These are phyloP conservation scores for Theileria luwenshuni DNA, from an alignment of 169 alveolate genomes.

Conservation along the genomic window DNA sequence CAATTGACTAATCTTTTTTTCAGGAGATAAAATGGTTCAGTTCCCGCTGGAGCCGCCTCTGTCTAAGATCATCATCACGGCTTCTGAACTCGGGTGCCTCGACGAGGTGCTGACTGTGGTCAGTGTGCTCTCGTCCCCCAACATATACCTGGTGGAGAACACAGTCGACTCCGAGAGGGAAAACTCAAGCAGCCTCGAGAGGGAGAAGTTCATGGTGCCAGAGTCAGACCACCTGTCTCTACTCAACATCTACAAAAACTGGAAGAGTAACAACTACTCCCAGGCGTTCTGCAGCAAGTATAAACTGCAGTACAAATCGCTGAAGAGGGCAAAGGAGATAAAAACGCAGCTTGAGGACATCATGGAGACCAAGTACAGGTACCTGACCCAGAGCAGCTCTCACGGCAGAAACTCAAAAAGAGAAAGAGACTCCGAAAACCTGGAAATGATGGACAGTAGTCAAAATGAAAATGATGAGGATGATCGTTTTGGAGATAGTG, in stretches of 20 bases:
- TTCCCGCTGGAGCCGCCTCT: conserved; percentile 99
- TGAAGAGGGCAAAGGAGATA: conserved; percentile 78
- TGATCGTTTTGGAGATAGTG: neutral
- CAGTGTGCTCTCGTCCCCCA: conserved; percentile 96
- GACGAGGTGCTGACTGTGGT: conserved; percentile 95
- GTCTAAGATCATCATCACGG: conserved; percentile 94
- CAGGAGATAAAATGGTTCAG: conserved; percentile 96
- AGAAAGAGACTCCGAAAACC: too few species aligned
- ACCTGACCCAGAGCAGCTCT: conserved; percentile 4
- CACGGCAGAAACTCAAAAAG: too few species aligned
- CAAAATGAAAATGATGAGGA: conserved; percentile 30
- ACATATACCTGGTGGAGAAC: conserved; percentile 97
- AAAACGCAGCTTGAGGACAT: conserved; percentile 91
- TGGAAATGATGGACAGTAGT: too few species aligned
- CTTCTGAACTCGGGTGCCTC: conserved; percentile 82
- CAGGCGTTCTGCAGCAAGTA: conserved; percentile 72
- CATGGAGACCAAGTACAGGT: conserved; percentile 56
- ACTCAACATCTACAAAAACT: conserved; percentile 96
- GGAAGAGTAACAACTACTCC: conserved; percentile 89
- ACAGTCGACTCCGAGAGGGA: conserved; percentile 91
- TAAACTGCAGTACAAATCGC: conserved; percentile 74
- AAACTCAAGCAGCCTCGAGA: conserved; percentile 88
- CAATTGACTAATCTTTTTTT: conserved; percentile 67
- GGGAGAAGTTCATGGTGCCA: conserved; percentile 98
- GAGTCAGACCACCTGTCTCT: conserved; percentile 99